Evolutionary conservation across 176 grass and related monocot genomes (phyloP).

Genomic region (Triticum dicoccoides): DNA sequence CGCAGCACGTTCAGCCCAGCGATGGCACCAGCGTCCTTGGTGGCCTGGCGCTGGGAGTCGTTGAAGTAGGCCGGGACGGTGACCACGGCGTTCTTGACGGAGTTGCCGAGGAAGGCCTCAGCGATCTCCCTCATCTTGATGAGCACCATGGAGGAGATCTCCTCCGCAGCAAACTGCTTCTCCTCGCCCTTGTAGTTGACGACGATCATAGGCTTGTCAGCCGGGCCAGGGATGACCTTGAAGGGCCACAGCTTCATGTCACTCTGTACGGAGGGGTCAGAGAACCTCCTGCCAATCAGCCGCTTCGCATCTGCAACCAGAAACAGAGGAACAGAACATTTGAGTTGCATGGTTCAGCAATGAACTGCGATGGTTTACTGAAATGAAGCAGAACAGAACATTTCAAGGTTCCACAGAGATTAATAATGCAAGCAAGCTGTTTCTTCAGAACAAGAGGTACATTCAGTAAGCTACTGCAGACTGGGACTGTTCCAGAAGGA

Average conservation of each 20-base stretch:
- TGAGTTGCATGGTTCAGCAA: not conserved
- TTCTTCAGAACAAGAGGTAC: no score
- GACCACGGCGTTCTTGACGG: conserved; percentile 56
- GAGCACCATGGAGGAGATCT: conserved; percentile 62
- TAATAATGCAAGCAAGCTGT: no score
- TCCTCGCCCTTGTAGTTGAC: conserved; percentile 56
- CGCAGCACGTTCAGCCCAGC: conserved; percentile 55
- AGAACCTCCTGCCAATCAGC: conserved; percentile 51
- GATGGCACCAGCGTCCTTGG: conserved; percentile 57
- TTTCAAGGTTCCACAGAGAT: no score
- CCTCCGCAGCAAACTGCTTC: conserved; percentile 52
- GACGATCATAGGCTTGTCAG: conserved; percentile 50
- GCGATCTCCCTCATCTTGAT: conserved; percentile 60
- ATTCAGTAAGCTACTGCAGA: not conserved
- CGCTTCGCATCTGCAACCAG: conserved; percentile 45
- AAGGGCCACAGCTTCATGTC: conserved; percentile 65
- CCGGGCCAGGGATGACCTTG: conserved; percentile 46
- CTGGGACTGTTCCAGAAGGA: not conserved
- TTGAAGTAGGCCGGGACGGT: conserved; percentile 58
- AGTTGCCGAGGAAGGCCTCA: conserved; percentile 40
- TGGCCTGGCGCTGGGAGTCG: conserved; percentile 60
- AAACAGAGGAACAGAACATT: not conserved
- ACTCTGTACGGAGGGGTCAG: conserved; percentile 50
- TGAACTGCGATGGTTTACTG: not conserved
- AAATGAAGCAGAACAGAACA: no score